Base-by-base conservation (phyloP, 2,329 filamentous ascomycete genomes). In the Paracoccidioides lutzii region DNA sequence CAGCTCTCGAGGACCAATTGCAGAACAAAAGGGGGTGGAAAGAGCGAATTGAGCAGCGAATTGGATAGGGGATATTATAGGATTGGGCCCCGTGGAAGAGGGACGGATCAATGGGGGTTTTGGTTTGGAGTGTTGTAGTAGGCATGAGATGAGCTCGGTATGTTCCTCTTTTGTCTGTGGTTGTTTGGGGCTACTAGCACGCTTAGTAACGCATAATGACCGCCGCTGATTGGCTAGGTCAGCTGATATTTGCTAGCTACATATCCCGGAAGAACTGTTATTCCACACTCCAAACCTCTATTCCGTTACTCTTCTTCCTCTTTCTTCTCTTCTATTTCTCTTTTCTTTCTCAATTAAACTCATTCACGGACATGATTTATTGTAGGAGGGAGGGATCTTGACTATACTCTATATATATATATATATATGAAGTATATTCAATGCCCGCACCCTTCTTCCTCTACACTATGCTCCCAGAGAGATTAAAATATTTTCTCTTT, bases 351-450 rank as follows among this genome's bases (percentile, higher is more conserved):
- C 66, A 67, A 69, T 65, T 71, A 59, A 55, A 79, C 78, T 81
- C 78, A 79, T 82, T 79, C 12, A 35, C 69, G 79, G 78, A 74
- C 79, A 75, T 78, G 73, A 71, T 78, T 79, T 84, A 84, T 84
- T 84, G 81, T 84, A 79, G 80, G 80, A 71, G 69, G 70, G 70
- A 73, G 74, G 65, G 58, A 64, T 59, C 55, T 54, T 60, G 12
- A 38, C 7, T 38, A 38, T 38, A 7, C 37, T 38, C 7, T 38
- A 8, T 8, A 38, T 22, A 35, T 44, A 44, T 44, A 46, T 44
- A 22, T 15, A 33, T 50, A 37, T 51, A 8, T 32, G 22, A 22
- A 22, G 22, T 22, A 22, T 22, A 22, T 22, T 22, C 22, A 22
- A 43, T 22, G 28, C 10, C 43, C 28, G 37, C 76, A 79, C 75